Evolutionary conservation across 495 filamentous ascomycete genomes (phyloP).

Genomic region (Podospora didyma): DNA sequence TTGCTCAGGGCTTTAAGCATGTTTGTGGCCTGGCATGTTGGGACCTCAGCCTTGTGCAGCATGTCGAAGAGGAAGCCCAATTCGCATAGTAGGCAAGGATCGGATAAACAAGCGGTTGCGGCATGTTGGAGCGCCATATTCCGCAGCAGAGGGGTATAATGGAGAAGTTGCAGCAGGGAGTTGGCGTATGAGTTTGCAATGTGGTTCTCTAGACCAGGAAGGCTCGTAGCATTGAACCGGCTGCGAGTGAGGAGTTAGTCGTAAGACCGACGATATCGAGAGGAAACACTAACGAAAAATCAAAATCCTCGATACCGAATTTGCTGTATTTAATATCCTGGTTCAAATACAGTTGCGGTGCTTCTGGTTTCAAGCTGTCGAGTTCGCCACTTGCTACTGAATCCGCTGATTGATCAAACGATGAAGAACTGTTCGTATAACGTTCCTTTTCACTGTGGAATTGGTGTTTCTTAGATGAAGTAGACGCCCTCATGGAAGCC

Average conservation of each 20-base stretch:
- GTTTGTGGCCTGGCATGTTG: slow-evolving; percentile 96
- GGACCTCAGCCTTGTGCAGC: slow-evolving; percentile 89
- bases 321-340: slow-evolving; percentile 96
- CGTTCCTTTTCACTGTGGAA: slow-evolving; percentile 90
- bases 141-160: slow-evolving; percentile 81
- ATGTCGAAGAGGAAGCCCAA: slow-evolving; percentile 96
- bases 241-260: slow-evolving; percentile 40
- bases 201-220: slow-evolving; percentile 91
- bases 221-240: slow-evolving; percentile 86
- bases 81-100: slow-evolving; percentile 87
- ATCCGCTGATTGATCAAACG: slow-evolving; percentile 54
- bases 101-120: slow-evolving; percentile 73
- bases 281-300: slow-evolving; percentile 69
- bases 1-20: slow-evolving; percentile 83
- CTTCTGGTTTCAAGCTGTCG: slow-evolving; percentile 63
- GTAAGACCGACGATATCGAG: background rate
- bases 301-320: slow-evolving; percentile 96
- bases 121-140: slow-evolving; percentile 91
- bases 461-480: slow-evolving; percentile 62
- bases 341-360: slow-evolving; percentile 80
- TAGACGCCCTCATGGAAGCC: slow-evolving; percentile 49
- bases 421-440: slow-evolving; percentile 52
- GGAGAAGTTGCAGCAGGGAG: slow-evolving; percentile 83
- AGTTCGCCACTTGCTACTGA: slow-evolving; percentile 55
- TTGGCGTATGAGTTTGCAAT: slow-evolving; percentile 96